These are phyloP conservation scores for Hymenoscyphus repandus DNA, from an alignment of 2,329 filamentous ascomycete species.

Conservation along the genomic window DNA sequence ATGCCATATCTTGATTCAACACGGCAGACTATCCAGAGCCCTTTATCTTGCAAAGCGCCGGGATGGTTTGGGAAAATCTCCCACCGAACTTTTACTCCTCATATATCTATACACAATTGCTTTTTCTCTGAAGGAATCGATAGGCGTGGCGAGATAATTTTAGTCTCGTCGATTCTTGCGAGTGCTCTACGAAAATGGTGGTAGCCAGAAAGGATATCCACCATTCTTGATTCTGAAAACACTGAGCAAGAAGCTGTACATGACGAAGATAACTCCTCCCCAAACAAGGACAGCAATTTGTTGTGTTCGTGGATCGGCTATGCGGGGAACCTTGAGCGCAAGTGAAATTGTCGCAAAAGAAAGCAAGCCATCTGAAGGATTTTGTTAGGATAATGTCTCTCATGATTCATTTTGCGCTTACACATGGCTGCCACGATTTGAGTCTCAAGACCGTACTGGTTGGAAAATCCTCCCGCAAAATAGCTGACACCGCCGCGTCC, in stretches of 20 bases:
- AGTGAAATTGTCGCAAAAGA: slow-evolving; percentile 90
- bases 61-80: no score
- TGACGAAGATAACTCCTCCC: slow-evolving; percentile 68
- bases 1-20: no score
- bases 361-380: slow-evolving; percentile 61
- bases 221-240: slow-evolving; percentile 93
- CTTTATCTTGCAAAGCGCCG: no score
- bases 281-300: slow-evolving; percentile 77
- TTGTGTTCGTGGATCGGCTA: slow-evolving; percentile 70
- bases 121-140: no score
- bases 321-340: slow-evolving; percentile 86
- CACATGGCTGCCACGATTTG: slow-evolving; percentile 92
- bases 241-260: slow-evolving; percentile 93
- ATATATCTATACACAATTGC: no score
- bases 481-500: slow-evolving; percentile 83
- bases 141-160: no score
- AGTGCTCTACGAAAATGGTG: slow-evolving; percentile 59
- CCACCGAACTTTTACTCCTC: no score
- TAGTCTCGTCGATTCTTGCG: no score
- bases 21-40: no score
- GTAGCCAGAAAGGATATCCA: slow-evolving; percentile 89
- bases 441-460: slow-evolving; percentile 88
- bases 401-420: slow-evolving; percentile 45
- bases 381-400: slow-evolving; percentile 5
- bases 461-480: slow-evolving; percentile 88